Evolutionary conservation across 805 yeast species (phyloP).

Genomic region (Saturnispora saitoi): DNA sequence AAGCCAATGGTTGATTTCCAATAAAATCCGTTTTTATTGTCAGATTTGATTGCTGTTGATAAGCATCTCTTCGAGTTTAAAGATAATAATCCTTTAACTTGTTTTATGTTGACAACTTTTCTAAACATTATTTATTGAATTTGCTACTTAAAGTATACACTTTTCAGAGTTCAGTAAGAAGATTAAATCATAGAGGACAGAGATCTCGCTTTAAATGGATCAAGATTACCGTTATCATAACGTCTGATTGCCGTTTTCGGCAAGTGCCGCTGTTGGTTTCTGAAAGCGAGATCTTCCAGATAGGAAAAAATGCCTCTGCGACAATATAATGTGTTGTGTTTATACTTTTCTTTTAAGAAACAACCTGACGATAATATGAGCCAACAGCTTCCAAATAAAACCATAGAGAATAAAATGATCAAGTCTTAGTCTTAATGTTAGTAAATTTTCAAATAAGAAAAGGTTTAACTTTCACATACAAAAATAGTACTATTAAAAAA

Average conservation of each 20-base stretch:
- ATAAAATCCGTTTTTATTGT: neutral
- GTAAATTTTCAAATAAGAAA: too few relatives aligned
- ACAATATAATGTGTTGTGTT: neutral
- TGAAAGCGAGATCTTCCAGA: neutral
- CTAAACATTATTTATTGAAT: neutral
- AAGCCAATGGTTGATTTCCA: conserved; percentile 1
- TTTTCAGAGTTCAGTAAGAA: neutral
- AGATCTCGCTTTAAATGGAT: neutral
- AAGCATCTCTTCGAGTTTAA: neutral
- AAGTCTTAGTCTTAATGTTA: too few relatives aligned
- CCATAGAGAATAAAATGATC: too few relatives aligned
- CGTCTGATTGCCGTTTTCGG: neutral
- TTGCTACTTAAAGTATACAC: neutral
- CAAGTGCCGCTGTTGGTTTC: neutral
- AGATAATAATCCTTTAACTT: neutral
- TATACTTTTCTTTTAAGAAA: too few relatives aligned
- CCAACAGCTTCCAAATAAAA: too few relatives aligned
- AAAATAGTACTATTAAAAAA: too few relatives aligned
- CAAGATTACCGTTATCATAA: neutral
- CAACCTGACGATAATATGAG: too few relatives aligned
- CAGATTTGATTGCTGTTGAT: neutral
- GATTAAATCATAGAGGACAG: too few relatives aligned
- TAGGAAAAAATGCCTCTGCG: neutral
- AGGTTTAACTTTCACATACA: too few relatives aligned
- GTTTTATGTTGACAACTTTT: neutral